phyloP scores from a whole-genome alignment of 768 basidiomycete genomes.

The Trametes cingulata region DNA sequence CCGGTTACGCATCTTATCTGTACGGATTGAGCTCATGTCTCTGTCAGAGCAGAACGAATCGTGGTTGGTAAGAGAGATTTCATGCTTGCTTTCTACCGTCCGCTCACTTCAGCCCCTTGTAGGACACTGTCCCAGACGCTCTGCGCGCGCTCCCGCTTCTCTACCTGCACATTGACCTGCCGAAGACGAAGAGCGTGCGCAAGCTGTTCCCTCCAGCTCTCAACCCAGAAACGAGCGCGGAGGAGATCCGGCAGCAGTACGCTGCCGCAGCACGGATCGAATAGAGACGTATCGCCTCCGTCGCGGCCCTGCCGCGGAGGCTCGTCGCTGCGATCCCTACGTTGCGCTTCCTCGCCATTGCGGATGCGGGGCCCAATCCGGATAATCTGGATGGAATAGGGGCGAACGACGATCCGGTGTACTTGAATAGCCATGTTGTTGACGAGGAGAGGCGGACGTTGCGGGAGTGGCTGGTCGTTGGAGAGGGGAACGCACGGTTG shows the following conservation, averaged over 20 bases:
- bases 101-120: background rate
- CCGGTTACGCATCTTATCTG: background rate
- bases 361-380: background rate
- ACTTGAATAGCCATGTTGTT: too few species aligned
- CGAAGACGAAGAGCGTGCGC: too few species aligned
- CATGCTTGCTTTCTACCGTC: background rate
- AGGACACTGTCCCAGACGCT: background rate
- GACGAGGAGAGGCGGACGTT: too few species aligned
- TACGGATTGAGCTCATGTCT: background rate
- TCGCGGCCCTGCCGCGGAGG: background rate
- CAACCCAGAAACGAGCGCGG: too few species aligned
- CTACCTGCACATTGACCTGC: background rate
- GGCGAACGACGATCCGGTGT: too few species aligned
- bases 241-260: too few species aligned
- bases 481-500: too few species aligned
- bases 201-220: too few species aligned
- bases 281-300: background rate
- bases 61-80: background rate
- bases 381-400: background rate
- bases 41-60: background rate
- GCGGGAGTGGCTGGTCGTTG: too few species aligned
- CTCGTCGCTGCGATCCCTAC: background rate
- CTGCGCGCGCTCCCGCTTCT: background rate
- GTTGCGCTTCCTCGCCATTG: slow-evolving; percentile 1
- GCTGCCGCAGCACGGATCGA: too few species aligned